A percentile compares a stretch with the other conserved stretches of the same genome.
Conservation (phyloP, 2,329 filamentous ascomycete genomes). For the Aspergillus thermomutatus region DNA sequence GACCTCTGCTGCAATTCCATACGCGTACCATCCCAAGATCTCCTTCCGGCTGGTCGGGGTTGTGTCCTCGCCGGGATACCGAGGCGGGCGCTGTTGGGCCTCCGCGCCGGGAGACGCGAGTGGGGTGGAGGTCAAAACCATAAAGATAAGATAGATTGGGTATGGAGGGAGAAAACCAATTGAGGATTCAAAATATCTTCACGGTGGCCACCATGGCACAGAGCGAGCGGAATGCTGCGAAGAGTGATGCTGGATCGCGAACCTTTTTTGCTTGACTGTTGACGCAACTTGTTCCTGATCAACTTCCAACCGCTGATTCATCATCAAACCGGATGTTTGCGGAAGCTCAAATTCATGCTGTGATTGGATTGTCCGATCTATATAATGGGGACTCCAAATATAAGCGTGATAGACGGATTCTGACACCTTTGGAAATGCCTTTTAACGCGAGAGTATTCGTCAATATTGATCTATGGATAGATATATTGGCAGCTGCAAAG, state of each 20-base stretch:
- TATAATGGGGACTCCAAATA: neutral
- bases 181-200: neutral
- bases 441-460: neutral
- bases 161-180: neutral
- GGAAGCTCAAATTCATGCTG: constrained; percentile 3
- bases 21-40: constrained; percentile 85
- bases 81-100: constrained; percentile 37
- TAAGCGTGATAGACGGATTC: neutral
- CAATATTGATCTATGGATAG: neutral
- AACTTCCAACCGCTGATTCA: neutral
- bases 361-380: neutral
- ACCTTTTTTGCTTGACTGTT: neutral
- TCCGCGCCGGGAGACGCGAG: constrained; percentile 16
- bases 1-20: constrained; percentile 91
- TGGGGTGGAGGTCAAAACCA: constrained; percentile 12
- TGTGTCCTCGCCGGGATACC: constrained; percentile 80
- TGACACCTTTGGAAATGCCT: neutral
- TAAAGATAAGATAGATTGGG: neutral
- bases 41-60: constrained; percentile 76
- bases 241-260: neutral
- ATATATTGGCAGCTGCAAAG: neutral
- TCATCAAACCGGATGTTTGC: constrained; percentile 14
- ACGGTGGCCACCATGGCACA: constrained; percentile 10
- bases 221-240: constrained; percentile 2
- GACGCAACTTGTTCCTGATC: neutral